Evolutionary conservation across 768 basidiomycete genomes (phyloP).

Genomic region (Plicaturopsis crispa): DNA sequence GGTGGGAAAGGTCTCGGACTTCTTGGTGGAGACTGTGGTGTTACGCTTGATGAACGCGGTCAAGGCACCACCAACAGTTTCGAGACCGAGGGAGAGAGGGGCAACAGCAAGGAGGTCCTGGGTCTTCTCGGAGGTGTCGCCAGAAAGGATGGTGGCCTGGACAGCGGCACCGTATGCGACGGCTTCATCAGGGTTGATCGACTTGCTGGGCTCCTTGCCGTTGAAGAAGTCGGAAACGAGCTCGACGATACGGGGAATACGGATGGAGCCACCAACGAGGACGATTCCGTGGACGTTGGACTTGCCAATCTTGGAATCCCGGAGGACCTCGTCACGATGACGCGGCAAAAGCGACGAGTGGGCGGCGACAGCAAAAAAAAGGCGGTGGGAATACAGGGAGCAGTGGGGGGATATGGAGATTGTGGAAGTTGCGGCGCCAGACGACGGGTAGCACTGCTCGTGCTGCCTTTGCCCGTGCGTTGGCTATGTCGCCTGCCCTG

Average conservation of each 20-base stretch:
- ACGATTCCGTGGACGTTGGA: slow-evolving; percentile 42
- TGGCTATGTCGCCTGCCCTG: too few species aligned
- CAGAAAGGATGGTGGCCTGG: slow-evolving; percentile 59
- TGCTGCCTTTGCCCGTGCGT: too few species aligned
- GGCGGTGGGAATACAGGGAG: too few species aligned
- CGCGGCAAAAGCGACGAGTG: too few species aligned
- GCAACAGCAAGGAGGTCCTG: slow-evolving; percentile 51
- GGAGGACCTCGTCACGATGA: slow-evolving; percentile 40
- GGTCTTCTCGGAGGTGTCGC: slow-evolving; percentile 46
- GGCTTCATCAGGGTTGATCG: slow-evolving; percentile 69
- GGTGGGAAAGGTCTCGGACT: slow-evolving; percentile 20
- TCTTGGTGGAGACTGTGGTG: slow-evolving; percentile 45
- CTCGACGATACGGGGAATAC: slow-evolving; percentile 64
- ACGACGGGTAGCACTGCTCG: too few species aligned
- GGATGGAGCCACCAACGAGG: slow-evolving; percentile 60
- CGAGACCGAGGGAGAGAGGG: slow-evolving; percentile 50
- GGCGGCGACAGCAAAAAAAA: too few species aligned
- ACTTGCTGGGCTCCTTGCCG: slow-evolving; percentile 57
- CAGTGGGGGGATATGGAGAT: too few species aligned
- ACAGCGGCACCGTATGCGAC: slow-evolving; percentile 70
- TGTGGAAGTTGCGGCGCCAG: too few species aligned
- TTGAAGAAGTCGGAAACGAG: slow-evolving; percentile 61
- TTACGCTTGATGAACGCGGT: slow-evolving; percentile 43
- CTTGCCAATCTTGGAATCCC: slow-evolving; percentile 46
- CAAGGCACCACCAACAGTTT: slow-evolving; percentile 61